Conservation (phyloP, 495 filamentous ascomycete genomes). For the Cetradonia linearis region DNA sequence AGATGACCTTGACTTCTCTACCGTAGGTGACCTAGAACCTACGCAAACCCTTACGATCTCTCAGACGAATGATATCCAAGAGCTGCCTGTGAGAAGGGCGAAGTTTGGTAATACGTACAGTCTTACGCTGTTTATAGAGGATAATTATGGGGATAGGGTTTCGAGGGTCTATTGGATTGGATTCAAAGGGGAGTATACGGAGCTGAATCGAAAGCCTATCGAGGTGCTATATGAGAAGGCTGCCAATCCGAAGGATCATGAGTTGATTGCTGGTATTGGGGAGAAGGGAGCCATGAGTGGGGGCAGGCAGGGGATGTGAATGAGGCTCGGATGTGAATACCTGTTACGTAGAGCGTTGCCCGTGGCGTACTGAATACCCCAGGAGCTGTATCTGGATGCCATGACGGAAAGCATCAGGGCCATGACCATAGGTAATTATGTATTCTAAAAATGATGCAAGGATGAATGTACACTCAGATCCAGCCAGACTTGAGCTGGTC, state of each 20-base stretch:
- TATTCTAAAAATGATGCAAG: neutral
- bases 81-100: slow-evolving; percentile 73
- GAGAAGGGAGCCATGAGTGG: slow-evolving; percentile 27
- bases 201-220: slow-evolving; percentile 68
- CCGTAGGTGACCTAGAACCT: slow-evolving; percentile 55
- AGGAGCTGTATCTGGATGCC: neutral
- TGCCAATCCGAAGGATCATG: slow-evolving; percentile 81
- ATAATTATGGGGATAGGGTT: slow-evolving; percentile 55
- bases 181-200: slow-evolving; percentile 88
- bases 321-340: neutral
- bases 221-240: slow-evolving; percentile 89
- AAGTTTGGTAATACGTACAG: slow-evolving; percentile 73
- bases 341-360: neutral
- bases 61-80: slow-evolving; percentile 72
- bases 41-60: slow-evolving; percentile 72
- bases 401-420: neutral
- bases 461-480: neutral
- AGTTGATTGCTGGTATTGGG: slow-evolving; percentile 39
- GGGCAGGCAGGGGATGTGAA: slow-evolving; percentile 22
- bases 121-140: slow-evolving; percentile 72
- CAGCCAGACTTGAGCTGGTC: neutral
- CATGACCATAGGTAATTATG: neutral
- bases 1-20: slow-evolving; percentile 73
- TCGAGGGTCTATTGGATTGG: slow-evolving; percentile 74
- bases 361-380: neutral